A percentile compares a stretch with the other conserved stretches of the same genome.
phyloP scores from a whole-genome alignment of 257 asterid genomes.

The Lavandula angustifolia region DNA sequence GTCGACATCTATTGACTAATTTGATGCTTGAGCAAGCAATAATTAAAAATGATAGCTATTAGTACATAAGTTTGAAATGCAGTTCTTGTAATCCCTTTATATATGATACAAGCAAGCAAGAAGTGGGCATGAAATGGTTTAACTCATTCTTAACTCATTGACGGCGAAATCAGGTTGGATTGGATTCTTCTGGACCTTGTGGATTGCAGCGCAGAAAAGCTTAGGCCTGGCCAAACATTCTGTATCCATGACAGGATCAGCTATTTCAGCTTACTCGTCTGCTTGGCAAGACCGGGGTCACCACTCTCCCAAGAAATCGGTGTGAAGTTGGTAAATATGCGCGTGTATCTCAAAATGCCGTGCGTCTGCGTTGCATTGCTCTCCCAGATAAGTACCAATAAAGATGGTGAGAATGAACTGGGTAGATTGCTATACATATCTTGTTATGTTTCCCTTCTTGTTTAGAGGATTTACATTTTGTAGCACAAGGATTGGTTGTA shows the following conservation, averaged over 20 bases:
- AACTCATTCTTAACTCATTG: background rate
- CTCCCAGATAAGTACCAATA: slow-evolving; percentile 17
- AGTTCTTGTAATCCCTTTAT: background rate
- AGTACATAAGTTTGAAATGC: background rate
- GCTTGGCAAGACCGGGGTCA: slow-evolving; percentile 36
- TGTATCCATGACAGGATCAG: slow-evolving; percentile 62
- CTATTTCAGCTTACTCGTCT: slow-evolving; percentile 57
- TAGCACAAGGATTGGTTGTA: background rate
- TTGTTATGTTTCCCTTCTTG: background rate
- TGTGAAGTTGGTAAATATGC: slow-evolving; percentile 19
- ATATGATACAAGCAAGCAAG: background rate
- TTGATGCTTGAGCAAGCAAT: background rate
- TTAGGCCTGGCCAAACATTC: slow-evolving; percentile 62
- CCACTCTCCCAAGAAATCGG: slow-evolving; percentile 29
- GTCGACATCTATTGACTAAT: background rate
- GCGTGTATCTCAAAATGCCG: slow-evolving; percentile 1
- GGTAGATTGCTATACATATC: background rate
- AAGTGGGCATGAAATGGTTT: background rate
- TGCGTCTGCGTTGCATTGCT: slow-evolving; percentile 1
- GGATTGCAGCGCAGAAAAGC: slow-evolving; percentile 62
- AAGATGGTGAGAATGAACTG: slow-evolving; percentile 3
- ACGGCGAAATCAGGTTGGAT: slow-evolving; percentile 68
- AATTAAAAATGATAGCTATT: background rate
- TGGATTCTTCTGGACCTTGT: slow-evolving; percentile 72
- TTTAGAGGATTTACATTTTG: slow-evolving; percentile 23